A percentile compares a stretch with the other conserved stretches of the same genome.
phyloP scores from a whole-genome alignment of 2,329 filamentous ascomycete species.

The Rutstroemia sp. region DNA sequence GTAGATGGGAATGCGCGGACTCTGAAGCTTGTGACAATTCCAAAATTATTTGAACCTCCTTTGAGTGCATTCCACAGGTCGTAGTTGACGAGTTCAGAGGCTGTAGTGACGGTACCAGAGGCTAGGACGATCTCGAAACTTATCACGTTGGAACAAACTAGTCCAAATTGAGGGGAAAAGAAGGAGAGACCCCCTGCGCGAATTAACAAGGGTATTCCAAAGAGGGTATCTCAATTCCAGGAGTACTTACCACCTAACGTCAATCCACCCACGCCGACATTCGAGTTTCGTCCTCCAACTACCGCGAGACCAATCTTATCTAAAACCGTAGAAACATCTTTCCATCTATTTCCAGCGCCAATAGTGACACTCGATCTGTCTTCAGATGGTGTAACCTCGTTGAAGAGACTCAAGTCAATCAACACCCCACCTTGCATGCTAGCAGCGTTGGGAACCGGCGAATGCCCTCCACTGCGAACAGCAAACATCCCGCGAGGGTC shows the following conservation, averaged over 20 bases:
- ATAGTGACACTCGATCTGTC: constrained; percentile 24
- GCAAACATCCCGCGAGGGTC: constrained; percentile 14
- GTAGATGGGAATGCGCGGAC: constrained; percentile 4
- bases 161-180: constrained; percentile 16
- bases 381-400: constrained; percentile 21
- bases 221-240: not conserved
- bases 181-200: constrained; percentile 15
- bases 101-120: constrained; percentile 10
- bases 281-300: constrained; percentile 32
- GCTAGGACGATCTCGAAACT: constrained; percentile 15
- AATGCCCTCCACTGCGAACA: constrained; percentile 22
- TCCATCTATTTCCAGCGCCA: constrained; percentile 34
- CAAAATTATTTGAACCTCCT: constrained; percentile 18
- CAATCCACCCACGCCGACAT: constrained; percentile 20
- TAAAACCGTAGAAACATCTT: constrained; percentile 19
- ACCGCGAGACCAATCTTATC: constrained; percentile 29
- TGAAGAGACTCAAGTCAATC: constrained; percentile 38
- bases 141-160: constrained; percentile 15
- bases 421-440: constrained; percentile 42
- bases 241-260: constrained; percentile 15
- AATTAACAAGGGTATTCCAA: too few species aligned
- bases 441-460: constrained; percentile 36
- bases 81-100: constrained; percentile 8
- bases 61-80: constrained; percentile 16
- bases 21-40: constrained; percentile 13